Evolutionary conservation across 352 stramenopile species (phyloP), one percentile per base, ranked within the genome.

Genomic region (Phytophthora brassicae): DNA sequence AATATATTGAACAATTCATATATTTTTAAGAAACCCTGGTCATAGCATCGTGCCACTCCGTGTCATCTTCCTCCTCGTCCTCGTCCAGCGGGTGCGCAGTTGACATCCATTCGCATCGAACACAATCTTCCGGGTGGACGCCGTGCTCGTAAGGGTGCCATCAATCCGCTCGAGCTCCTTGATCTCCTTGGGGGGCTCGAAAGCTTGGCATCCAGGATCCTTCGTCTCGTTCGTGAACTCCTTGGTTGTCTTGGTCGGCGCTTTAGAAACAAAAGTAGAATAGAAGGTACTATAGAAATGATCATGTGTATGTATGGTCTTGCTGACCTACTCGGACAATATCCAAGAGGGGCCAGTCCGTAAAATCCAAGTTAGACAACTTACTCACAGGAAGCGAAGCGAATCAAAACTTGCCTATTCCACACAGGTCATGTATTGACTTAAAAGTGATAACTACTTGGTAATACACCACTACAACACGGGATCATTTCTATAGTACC

Each of bases 271-370:
- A 11, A 35, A 35, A 35, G 29, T 35, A 35, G 29, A 35, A 35
- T 35, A 35, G 29, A 35, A 11, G 29, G 29, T 35, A 35, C 29
- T 35, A 35, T 35, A 35, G 29, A 35, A 35, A 35, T 35, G 29
- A 35, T 35, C 6, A 12, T 35, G 29, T 35, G 29, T 35, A 35
- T 12, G 29, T 35, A 35, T 11, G 29, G 29, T 35, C 36, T 43
- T 43, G 36, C 12, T 43, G 36, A 43, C 36, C 36, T 20, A 43
- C 36, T 43, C 36, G 36, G 36, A 43, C 36, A 43, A 43, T 43
- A 43, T 16, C 36, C 36, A 43, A 8, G 36, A 43, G 17, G 36
- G 36, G 36, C 36, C 12, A 43, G 36, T 43, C 12, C 11, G 36
- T 19, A 8, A 43, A 43, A 43, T 43, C 36, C 36, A 43, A 43